These are phyloP conservation scores for Thermothelomyces thermophilus DNA, from an alignment of 2,329 filamentous ascomycete genomes.

Conservation along the genomic window DNA sequence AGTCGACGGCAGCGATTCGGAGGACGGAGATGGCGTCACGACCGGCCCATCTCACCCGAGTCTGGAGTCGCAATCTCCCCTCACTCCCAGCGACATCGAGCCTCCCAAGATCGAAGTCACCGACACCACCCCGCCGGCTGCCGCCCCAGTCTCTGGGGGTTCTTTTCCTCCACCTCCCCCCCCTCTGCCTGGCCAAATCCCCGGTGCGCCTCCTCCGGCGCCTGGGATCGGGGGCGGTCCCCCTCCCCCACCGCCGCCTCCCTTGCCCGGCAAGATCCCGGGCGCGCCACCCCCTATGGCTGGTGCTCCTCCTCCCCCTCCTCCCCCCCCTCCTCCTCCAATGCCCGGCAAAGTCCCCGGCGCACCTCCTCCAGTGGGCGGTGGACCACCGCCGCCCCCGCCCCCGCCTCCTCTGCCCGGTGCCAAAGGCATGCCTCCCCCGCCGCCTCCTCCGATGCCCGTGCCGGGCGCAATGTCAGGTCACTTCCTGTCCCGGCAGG, in stretches of 20 bases:
- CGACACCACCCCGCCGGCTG: slow-evolving; percentile 39
- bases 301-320: slow-evolving; percentile 22
- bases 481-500: slow-evolving; percentile 65
- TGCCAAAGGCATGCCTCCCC: slow-evolving; percentile 31
- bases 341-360: slow-evolving; percentile 32
- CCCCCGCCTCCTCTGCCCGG: slow-evolving; percentile 37
- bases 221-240: slow-evolving; percentile 29
- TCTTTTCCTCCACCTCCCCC: slow-evolving; percentile 36
- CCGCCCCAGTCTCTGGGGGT: slow-evolving; percentile 32
- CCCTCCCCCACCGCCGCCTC: slow-evolving; percentile 31
- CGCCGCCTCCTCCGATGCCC: slow-evolving; percentile 54
- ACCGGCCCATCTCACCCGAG: slow-evolving; percentile 71
- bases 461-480: slow-evolving; percentile 60
- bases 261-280: slow-evolving; percentile 40
- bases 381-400: slow-evolving; percentile 21
- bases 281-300: slow-evolving; percentile 32
- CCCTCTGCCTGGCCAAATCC: slow-evolving; percentile 25
- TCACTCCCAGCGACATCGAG: slow-evolving; percentile 56
- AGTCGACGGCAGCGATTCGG: slow-evolving; percentile 67
- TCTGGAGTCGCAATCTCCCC: slow-evolving; percentile 62
- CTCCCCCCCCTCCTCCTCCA: slow-evolving; percentile 31
- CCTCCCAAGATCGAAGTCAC: slow-evolving; percentile 56
- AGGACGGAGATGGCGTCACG: slow-evolving; percentile 60
- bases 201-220: slow-evolving; percentile 34
- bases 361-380: slow-evolving; percentile 27